Base-by-base conservation (phyloP, 495 filamentous ascomycete genomes). In the Hypomontagnella submonticulosa region DNA sequence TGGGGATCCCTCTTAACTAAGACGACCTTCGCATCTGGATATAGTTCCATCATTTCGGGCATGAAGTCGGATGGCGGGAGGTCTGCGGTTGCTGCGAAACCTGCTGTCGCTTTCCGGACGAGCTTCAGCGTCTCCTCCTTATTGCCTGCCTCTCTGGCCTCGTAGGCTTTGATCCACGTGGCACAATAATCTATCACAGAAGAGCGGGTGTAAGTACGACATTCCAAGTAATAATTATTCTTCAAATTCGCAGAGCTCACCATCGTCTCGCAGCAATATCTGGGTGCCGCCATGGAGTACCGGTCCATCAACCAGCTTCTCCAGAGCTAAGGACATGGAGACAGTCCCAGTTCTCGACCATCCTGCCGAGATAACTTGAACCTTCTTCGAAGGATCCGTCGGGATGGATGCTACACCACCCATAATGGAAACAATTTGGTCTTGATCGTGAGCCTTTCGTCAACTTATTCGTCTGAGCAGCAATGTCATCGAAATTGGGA, bases 311-410 rank as follows among this genome's bases (percentile, higher is more conserved):
- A 82, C 73, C 11, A 85, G 75, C 56, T 76, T 80, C 34, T 70
- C 69, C 3, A 85, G 53, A n/a, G 81, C 83, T 11, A 70, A 41
- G 43, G 76, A 77, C 71, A 82, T 79, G 15, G 81, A 82, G 0
- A 81, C 76, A 7, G 81, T 83, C 19, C 81, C 83, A 4, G 81
- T 84, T 36, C 83, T 77, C n/a, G 81, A 78, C 30, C 79, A 79
- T 10, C 81, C 81, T 4, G 83, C 81, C 6, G 81, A 79, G 59
- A 83, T 84, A 32, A 83, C 79, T 58, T 77, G 75, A n/a, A 82
- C 56, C 42, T 64, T 66, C 57, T 68, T 66, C 2, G 69, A 71
- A 33, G 66, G 66, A 33, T 77, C 75, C 0, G 70, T 73, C 9
- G 75, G 75, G 37, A 73, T 69, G 12, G 75, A 77, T 4, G 73